Base-by-base conservation (phyloP, 2,329 filamentous ascomycete species). In the Penicillium corylophilum region DNA sequence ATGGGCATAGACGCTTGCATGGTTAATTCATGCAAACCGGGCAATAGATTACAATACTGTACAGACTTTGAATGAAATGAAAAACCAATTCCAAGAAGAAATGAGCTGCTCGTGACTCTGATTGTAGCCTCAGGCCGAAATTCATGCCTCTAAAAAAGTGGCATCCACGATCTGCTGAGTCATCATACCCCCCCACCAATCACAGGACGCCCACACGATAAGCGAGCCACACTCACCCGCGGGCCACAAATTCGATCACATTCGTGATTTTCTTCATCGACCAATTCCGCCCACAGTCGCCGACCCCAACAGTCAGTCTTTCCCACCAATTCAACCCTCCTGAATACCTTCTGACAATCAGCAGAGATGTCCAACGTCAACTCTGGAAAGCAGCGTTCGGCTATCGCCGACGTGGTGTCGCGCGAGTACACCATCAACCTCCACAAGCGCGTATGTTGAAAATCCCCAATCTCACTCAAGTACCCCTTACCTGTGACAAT, bases 361-460 rank as follows among this genome's bases (percentile, higher is more conserved):
- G 65, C 74, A 84, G 80, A 81, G 75, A 88, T 88, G 84, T 86
- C 85, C 71, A 83, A 79, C 73, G 66, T 71, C 72, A 76, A 87
- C 85, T 80, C 79, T 71, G 80, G 78, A 76, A 88, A 87, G 82
- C 88, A 88, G 81, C 90, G 92, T 77, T 96, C 90, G 79, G 95
- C 95, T 82, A 96, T 99, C 79, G 87, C 90, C 80, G 93, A 99
- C 81, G 95, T 99, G 76, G 93, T 99, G 79, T 88, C 94, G 73
- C 90, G 94, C 85, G 95, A 99, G 85, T 99, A 99, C 87, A 99
- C 94, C 80, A 97, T 99, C 83, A 93, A 99, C 86, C 83, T 99
- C 72, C 94, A 99, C 90, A 97, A 96, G 89, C 89, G 93, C 81
- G 90, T 95, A 92, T 77, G 88, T 88, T 77, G 69, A 71, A 65